Percentiles rank a stretch among this genome's conserved stretches.
These are phyloP conservation scores for Cordyceps militaris DNA, from an alignment of 2,329 filamentous ascomycete genomes.

Conservation along the genomic window DNA sequence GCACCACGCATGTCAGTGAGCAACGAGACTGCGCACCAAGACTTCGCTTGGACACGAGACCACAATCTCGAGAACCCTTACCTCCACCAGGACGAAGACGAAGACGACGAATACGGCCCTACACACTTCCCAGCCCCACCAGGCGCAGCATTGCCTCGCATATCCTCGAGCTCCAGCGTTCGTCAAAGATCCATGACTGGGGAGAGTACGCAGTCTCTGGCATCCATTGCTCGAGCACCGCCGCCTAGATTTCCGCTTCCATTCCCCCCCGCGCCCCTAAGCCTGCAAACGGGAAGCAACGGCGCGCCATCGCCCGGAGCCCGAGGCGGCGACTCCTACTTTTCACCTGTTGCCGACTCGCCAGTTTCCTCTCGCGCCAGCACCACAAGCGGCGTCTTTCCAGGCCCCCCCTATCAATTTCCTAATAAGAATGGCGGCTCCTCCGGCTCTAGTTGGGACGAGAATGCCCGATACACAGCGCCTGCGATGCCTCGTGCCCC, in stretches of 20 bases:
- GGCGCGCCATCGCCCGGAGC: constrained; percentile 52
- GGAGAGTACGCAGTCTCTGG: constrained; percentile 57
- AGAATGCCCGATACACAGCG: constrained; percentile 79
- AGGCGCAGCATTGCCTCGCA: constrained; percentile 25
- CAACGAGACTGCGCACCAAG: constrained; percentile 51
- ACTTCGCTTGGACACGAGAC: constrained; percentile 73
- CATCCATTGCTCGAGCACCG: constrained; percentile 50
- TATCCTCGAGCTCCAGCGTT: constrained; percentile 64
- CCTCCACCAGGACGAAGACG: constrained; percentile 54
- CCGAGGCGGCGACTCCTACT: constrained; percentile 74
- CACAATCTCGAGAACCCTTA: constrained; percentile 80
- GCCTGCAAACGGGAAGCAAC: constrained; percentile 54
- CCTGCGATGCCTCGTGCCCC: constrained; percentile 75
- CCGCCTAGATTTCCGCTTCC: constrained; percentile 67
- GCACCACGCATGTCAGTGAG: constrained; percentile 40
- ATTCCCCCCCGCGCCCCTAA: constrained; percentile 51
- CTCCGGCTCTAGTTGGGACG: constrained; percentile 62
- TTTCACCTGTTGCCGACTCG: constrained; percentile 79
- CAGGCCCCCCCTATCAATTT: constrained; percentile 53
- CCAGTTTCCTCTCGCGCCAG: constrained; percentile 71
- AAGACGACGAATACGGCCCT: constrained; percentile 47
- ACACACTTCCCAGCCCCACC: constrained; percentile 28
- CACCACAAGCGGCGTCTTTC: constrained; percentile 67
- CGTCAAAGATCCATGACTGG: constrained; percentile 69
- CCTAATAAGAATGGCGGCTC: constrained; percentile 57